Evolutionary conservation across 306 rosid genomes (phyloP), one percentile per base, ranked within the genome.

Genomic region (Arachis hypogaea): DNA sequence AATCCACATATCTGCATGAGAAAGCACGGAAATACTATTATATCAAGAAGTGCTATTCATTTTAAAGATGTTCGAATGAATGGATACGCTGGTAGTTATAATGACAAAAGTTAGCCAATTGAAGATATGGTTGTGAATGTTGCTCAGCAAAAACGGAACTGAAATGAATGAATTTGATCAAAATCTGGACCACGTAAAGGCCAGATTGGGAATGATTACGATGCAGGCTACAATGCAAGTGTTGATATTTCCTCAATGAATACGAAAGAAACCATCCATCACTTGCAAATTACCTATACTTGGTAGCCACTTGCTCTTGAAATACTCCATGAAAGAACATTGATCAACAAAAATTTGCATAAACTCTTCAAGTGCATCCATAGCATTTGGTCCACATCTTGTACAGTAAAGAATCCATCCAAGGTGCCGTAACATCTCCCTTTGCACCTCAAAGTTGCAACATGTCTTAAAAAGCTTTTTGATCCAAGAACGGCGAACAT

Each of bases 341-440:
- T 91, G 97, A 81, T 91, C 97, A 62, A 89, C 87, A 87, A 91
- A 91, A 71, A 86, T 83, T 82, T 89, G 88, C 93, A 79, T 82
- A 74, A 91, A 81, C 84, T 91, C 95, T 74, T 89, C 97, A 77
- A 89, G 64, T 46, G 86, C 85, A 76, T 79, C 93, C 81, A 72
- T 67, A 63, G 85, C 73, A 84, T 71, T 82, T 60, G 84, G 81
- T 74, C 91, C 89, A 73, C 80, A 79, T 78, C 87, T 86, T 67
- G 88, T 73, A 82, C 85, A 82, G 79, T 84, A 91, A 73, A 91
- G 66, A 81, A 91, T 61, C 81, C 92, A 80, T 7, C 93, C 89
- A 74, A 91, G 71, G 54, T 83, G 82, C 89, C 83, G 85, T 72
- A 84, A 84, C 84, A 91, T 82, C 84, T 85, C 89, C 22, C 73